Base-by-base conservation (phyloP, 768 basidiomycete species). In the Mycena pura region DNA sequence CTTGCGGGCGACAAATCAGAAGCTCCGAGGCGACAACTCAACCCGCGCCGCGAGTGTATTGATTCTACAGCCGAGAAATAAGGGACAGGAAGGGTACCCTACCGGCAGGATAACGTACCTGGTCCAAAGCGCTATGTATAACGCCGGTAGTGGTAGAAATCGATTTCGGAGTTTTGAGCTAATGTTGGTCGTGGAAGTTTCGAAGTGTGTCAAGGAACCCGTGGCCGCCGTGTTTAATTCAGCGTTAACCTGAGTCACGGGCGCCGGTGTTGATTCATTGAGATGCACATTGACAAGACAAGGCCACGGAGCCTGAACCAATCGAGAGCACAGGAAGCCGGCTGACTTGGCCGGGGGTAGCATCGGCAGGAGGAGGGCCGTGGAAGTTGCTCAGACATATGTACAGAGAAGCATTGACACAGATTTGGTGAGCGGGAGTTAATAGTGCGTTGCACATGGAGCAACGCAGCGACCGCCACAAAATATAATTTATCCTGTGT, bases 391-490 rank as follows among this genome's bases (percentile, higher is more conserved):
- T n/a, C n/a, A n/a, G n/a, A n/a, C n/a, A n/a, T n/a, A n/a, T n/a
- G n/a, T n/a, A n/a, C n/a, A n/a, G n/a, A n/a, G n/a, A n/a, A n/a
- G n/a, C n/a, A n/a, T 44, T 39, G 6, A 39, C 6, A n/a, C 17
- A 9, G 38, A 39, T 39, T 39, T 39, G 19, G 17, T 11, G 7
- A 39, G 17, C 38, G 17, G 38, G 14, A n/a, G n/a, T n/a, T n/a
- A n/a, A n/a, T n/a, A n/a, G n/a, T n/a, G n/a, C n/a, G 52, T 29
- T 46, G 55, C 55, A 47, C 36, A 46, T 56, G 51, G 51, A 25
- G 28, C n/a, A 28, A 40, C 51, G 51, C 51, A 31, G 28, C 39
- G 27, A 31, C 28, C 11, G 21, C 11, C 25, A 15, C 28, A n/a
- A n/a, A n/a, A n/a, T n/a, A n/a, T n/a, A n/a, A n/a, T n/a, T n/a